phyloP scores from a whole-genome alignment of 176 grass and related monocot species.

The Oryza glaberrima region DNA sequence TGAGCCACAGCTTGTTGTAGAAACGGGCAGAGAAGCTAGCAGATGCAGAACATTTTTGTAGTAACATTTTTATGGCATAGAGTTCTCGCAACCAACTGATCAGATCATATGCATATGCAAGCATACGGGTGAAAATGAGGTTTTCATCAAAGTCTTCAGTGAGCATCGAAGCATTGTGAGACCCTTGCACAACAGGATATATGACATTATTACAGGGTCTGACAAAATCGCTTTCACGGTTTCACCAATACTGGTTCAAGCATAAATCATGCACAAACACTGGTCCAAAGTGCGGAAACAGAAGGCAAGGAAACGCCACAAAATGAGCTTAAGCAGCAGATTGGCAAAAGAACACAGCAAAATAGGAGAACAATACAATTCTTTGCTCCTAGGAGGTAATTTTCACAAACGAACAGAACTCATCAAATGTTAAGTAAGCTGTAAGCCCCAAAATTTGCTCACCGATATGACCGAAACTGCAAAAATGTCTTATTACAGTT shows the following conservation, averaged over 20 bases:
- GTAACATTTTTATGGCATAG: too few species aligned
- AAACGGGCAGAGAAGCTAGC: too few species aligned
- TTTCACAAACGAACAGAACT: slow-evolving; percentile 29
- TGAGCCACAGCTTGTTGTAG: too few species aligned
- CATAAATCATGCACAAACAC: background rate
- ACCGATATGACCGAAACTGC: background rate
- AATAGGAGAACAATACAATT: slow-evolving; percentile 15
- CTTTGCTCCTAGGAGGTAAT: slow-evolving; percentile 16
- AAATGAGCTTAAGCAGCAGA: background rate
- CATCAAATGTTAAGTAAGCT: slow-evolving; percentile 7
- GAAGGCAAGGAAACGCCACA: background rate
- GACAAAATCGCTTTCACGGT: background rate
- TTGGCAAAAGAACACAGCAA: background rate
- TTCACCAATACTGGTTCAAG: background rate
- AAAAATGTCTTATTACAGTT: slow-evolving; percentile 40
- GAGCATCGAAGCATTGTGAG: background rate
- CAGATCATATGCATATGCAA: too few species aligned
- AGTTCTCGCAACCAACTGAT: too few species aligned
- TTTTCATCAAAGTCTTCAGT: too few species aligned
- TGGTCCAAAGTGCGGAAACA: background rate
- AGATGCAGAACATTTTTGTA: too few species aligned
- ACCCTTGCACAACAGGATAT: background rate
- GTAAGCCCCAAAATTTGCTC: slow-evolving; percentile 7
- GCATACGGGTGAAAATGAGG: too few species aligned
- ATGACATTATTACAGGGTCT: background rate